Evolutionary conservation across 306 rosid species (phyloP).

Genomic region (Prunus salicina): DNA sequence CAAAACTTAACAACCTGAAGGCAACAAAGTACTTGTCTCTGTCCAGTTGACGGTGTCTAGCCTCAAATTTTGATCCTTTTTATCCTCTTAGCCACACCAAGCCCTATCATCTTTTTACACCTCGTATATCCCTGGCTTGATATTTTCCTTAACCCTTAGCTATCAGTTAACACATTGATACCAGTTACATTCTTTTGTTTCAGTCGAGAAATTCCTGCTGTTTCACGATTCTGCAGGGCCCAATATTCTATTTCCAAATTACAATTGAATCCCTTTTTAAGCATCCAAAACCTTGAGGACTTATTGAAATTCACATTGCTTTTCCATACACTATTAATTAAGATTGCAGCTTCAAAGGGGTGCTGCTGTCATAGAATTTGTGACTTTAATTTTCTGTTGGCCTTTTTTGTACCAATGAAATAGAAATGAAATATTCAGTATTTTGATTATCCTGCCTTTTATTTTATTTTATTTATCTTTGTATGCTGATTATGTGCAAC

Average conservation of each 20-base stretch:
- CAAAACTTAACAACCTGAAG: background rate
- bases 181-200: background rate
- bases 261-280: background rate
- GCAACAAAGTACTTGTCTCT: background rate
- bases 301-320: background rate
- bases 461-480: background rate
- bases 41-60: background rate
- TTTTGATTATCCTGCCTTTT: background rate
- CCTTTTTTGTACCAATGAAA: background rate
- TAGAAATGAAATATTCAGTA: background rate
- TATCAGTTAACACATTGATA: background rate
- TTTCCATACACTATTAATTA: background rate
- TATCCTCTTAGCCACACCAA: background rate
- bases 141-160: background rate
- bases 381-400: background rate
- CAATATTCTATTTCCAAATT: background rate
- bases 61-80: background rate
- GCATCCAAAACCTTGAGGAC: background rate
- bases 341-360: background rate
- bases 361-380: background rate
- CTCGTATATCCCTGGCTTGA: background rate
- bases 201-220: background rate
- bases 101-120: background rate
- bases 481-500: constrained; percentile 10
- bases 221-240: background rate